Conservation (phyloP, 129 eudicot species). For the Helianthus annuus region DNA sequence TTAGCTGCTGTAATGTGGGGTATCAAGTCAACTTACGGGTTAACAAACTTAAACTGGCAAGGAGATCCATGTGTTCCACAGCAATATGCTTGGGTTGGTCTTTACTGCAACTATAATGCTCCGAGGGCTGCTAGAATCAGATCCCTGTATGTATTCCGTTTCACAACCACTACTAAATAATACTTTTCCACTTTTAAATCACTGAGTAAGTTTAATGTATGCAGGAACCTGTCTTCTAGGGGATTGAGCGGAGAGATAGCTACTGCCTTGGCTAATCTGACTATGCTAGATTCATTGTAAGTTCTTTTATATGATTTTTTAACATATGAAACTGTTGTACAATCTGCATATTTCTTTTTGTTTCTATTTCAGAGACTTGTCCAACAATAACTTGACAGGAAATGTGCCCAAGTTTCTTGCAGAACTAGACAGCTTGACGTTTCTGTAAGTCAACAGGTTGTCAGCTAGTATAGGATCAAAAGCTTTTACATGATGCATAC, state of each 20-base stretch:
- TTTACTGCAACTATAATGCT: constrained; percentile 33
- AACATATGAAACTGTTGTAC: not conserved
- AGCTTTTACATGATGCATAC: not conserved
- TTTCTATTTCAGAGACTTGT: constrained; percentile 30
- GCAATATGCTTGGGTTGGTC: constrained; percentile 39
- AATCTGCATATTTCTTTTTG: not conserved
- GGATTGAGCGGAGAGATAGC: constrained; percentile 26
- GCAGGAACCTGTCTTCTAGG: constrained; percentile 33
- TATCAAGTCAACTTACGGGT: constrained; percentile 31
- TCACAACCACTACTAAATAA: not conserved
- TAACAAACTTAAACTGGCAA: constrained; percentile 48
- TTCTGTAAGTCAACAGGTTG: not conserved
- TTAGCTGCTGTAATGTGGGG: not conserved
- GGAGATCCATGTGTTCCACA: constrained; percentile 54
- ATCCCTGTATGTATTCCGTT: constrained; percentile 30
- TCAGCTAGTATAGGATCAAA: too few relatives aligned
- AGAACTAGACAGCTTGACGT: not conserved
- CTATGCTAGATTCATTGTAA: constrained; percentile 25
- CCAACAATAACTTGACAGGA: constrained; percentile 29
- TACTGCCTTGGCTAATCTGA: constrained; percentile 24
- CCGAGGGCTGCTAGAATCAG: constrained; percentile 21
- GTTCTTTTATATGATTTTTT: not conserved
- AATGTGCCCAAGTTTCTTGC: constrained; percentile 27
- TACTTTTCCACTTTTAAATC: not conserved
- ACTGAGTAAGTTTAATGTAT: not conserved